These are phyloP conservation scores for Candida palmyrensis DNA, from an alignment of 805 yeast species.

Conservation along the genomic window DNA sequence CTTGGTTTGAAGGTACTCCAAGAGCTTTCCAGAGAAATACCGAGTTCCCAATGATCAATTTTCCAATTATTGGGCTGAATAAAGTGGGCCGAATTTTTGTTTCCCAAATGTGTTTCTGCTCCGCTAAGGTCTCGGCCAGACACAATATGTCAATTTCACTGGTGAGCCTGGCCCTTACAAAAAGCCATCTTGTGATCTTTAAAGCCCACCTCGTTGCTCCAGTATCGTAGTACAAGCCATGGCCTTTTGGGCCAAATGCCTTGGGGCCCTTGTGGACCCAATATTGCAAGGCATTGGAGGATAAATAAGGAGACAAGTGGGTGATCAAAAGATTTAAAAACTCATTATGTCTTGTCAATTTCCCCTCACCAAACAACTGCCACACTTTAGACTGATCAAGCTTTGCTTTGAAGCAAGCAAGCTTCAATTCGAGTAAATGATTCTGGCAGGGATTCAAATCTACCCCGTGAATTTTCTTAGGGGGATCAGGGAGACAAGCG, in stretches of 20 bases:
- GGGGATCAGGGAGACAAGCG: slow-evolving; percentile 67
- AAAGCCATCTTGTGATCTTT: slow-evolving; percentile 58
- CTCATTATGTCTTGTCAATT: slow-evolving; percentile 46
- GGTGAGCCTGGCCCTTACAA: slow-evolving; percentile 50
- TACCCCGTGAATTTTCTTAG: slow-evolving; percentile 76
- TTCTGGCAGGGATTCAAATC: slow-evolving; percentile 82
- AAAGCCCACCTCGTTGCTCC: slow-evolving; percentile 88
- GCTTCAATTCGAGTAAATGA: slow-evolving; percentile 71
- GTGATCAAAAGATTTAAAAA: slow-evolving; percentile 40
- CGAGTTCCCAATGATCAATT: slow-evolving; percentile 71
- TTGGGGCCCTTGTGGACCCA: slow-evolving; percentile 64
- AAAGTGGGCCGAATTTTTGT: slow-evolving; percentile 59
- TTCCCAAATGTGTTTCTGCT: slow-evolving; percentile 65
- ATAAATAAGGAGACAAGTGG: slow-evolving; percentile 62
- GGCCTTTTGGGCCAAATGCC: slow-evolving; percentile 50
- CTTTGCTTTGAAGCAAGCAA: slow-evolving; percentile 57
- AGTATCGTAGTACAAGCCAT: slow-evolving; percentile 65
- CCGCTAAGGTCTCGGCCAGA: slow-evolving; percentile 49
- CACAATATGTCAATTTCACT: slow-evolving; percentile 53
- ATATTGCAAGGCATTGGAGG: slow-evolving; percentile 77
- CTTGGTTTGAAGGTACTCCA: slow-evolving; percentile 87
- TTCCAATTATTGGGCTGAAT: slow-evolving; percentile 64
- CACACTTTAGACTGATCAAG: slow-evolving; percentile 58
- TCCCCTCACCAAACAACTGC: slow-evolving; percentile 76
- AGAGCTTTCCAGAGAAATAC: slow-evolving; percentile 84